Percentiles rank a stretch among this genome's conserved stretches.
Evolutionary conservation across 257 asterid species (phyloP).

Genomic region (Solanum commersonii): DNA sequence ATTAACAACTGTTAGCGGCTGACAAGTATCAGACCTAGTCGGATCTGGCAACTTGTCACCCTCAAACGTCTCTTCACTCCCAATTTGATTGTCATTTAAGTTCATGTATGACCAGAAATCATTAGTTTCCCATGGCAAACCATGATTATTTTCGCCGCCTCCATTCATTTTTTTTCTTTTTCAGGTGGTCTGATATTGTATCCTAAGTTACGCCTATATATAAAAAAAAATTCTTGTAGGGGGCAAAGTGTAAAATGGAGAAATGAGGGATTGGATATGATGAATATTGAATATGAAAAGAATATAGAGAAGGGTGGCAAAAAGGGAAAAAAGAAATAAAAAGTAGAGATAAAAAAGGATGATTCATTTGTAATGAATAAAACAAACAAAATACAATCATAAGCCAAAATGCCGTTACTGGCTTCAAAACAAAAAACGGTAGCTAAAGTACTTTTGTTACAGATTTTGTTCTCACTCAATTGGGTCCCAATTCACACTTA

Average conservation of each 20-base stretch:
- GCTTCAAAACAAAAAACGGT: constrained; percentile 32
- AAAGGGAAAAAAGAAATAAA: background rate
- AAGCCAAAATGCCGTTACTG: constrained; percentile 45
- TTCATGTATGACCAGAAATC: constrained; percentile 25
- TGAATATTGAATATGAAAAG: background rate
- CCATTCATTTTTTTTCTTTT: constrained; percentile 18
- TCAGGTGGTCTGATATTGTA: background rate
- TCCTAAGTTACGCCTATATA: background rate
- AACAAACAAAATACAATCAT: constrained; percentile 16
- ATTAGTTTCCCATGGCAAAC: constrained; percentile 3
- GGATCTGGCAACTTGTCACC: constrained; percentile 4
- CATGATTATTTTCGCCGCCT: constrained; percentile 10
- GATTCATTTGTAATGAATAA: background rate
- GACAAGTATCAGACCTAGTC: background rate
- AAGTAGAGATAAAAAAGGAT: constrained; percentile 7
- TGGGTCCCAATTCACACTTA: background rate
- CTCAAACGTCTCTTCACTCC: background rate
- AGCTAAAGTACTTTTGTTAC: background rate
- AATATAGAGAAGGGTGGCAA: background rate
- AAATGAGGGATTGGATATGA: background rate
- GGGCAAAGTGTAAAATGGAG: background rate
- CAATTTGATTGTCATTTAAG: constrained; percentile 7
- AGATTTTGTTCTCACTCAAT: background rate
- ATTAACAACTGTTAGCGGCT: background rate
- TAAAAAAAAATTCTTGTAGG: too few relatives aligned